Conservation (phyloP, 305 asterid genomes). For the Fraxinus paxiana region DNA sequence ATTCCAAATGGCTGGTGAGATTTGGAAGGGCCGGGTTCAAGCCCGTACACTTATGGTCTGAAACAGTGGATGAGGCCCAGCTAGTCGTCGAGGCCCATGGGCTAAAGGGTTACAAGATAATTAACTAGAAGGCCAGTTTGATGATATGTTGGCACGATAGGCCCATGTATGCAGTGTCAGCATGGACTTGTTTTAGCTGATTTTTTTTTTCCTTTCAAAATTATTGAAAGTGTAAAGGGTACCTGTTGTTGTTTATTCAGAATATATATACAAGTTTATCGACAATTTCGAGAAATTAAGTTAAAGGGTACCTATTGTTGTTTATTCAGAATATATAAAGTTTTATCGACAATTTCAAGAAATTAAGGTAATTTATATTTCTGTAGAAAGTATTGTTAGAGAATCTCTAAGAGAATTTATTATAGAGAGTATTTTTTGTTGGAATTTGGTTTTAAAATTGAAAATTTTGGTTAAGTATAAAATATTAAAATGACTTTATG, state of each 20-base stretch:
- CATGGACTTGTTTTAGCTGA: constrained; percentile 35
- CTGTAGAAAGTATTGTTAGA: neutral
- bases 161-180: constrained; percentile 56
- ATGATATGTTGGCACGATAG: constrained; percentile 14
- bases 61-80: constrained; percentile 45
- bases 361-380: neutral
- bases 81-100: constrained; percentile 5
- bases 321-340: neutral
- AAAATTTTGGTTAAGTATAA: no score
- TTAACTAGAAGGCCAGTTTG: no score
- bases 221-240: neutral
- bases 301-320: neutral
- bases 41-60: constrained; percentile 46
- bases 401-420: no score
- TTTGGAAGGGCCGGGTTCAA: constrained; percentile 37
- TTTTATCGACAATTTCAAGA: neutral
- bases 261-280: neutral
- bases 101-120: neutral
- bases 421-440: no score
- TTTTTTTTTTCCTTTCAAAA: neutral
- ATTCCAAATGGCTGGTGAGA: constrained; percentile 36
- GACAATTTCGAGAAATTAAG: neutral
- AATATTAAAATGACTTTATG: no score
- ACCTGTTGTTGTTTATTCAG: neutral
- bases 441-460: no score